A percentile compares a stretch with the other conserved stretches of the same genome.
Evolutionary conservation across 2,329 filamentous ascomycete genomes (phyloP).

Genomic region (Onygenales sp.): DNA sequence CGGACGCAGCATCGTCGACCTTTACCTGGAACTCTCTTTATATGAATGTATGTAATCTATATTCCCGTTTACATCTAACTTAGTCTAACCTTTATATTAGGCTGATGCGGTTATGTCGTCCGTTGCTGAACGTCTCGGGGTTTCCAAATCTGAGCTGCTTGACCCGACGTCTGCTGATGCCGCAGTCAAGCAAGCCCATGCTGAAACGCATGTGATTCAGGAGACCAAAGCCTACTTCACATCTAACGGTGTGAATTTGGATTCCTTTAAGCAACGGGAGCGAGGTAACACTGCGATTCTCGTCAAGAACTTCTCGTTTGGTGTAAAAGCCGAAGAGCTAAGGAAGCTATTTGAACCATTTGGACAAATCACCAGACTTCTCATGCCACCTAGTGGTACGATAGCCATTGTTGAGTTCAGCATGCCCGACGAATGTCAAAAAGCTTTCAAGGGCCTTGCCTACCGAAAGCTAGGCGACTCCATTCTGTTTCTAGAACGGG

Average conservation of each 20-base stretch:
- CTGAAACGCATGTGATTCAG: conserved; percentile 91
- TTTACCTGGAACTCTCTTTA: conserved; percentile 99
- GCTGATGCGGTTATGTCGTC: conserved; percentile 84
- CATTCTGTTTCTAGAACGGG: conserved; percentile 87
- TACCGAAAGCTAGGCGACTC: conserved; percentile 89
- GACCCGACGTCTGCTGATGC: conserved; percentile 95
- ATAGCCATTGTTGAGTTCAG: conserved; percentile 89
- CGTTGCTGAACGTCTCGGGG: conserved; percentile 72
- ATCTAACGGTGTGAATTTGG: conserved; percentile 78
- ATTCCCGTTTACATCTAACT: conserved; percentile 7
- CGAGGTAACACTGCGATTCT: conserved; percentile 81
- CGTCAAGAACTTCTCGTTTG: conserved; percentile 89
- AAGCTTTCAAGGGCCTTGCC: conserved; percentile 74
- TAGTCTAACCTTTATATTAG: conserved; percentile 21
- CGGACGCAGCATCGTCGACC: conserved; percentile 63
- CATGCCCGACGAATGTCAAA: conserved; percentile 66
- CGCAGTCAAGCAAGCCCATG: conserved; percentile 91
- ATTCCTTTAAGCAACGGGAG: conserved; percentile 77
- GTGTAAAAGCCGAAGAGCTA: conserved; percentile 69
- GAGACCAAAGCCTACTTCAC: conserved; percentile 90
- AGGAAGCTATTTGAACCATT: conserved; percentile 75
- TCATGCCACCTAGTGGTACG: conserved; percentile 88
- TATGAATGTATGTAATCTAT: conserved; percentile 62
- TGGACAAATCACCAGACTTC: conserved; percentile 67
- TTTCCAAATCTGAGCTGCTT: conserved; percentile 82